Conservation (phyloP, 352 stramenopile species). For the Lagenidium giganteum region DNA sequence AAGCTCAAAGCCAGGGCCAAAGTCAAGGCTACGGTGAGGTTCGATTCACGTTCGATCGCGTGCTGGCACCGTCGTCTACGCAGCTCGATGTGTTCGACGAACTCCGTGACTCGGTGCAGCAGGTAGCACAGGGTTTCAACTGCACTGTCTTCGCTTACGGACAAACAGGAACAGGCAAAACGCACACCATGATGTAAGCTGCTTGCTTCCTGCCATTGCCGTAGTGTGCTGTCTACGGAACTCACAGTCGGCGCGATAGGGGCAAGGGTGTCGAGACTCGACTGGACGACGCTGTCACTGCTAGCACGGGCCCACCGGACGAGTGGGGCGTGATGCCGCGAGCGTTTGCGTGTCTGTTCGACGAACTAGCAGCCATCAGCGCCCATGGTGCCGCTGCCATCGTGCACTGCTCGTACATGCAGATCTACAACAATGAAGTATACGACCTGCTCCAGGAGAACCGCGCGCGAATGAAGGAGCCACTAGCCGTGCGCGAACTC, state of each 20-base stretch:
- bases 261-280: not conserved
- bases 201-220: not conserved
- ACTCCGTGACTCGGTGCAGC: slow-evolving; percentile 56
- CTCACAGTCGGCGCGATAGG: too few species aligned
- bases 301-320: slow-evolving; percentile 10
- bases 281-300: not conserved
- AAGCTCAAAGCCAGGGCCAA: too few species aligned
- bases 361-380: slow-evolving; percentile 51
- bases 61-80: slow-evolving; percentile 48
- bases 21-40: slow-evolving; percentile 48
- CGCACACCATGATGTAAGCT: slow-evolving; percentile 85
- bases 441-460: slow-evolving; percentile 70
- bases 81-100: slow-evolving; percentile 80
- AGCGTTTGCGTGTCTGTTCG: slow-evolving; percentile 80
- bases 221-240: too few species aligned
- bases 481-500: slow-evolving; percentile 53
- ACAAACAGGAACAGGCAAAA: slow-evolving; percentile 89
- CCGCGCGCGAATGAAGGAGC: slow-evolving; percentile 43
- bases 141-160: slow-evolving; percentile 91
- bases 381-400: slow-evolving; percentile 44
- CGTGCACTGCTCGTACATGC: slow-evolving; percentile 89
- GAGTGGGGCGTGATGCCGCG: slow-evolving; percentile 81
- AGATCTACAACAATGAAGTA: slow-evolving; percentile 89
- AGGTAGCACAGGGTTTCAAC: slow-evolving; percentile 85
- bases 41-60: slow-evolving; percentile 62